Base-by-base conservation (phyloP, 78 protist species). In the Cavenderia fasciculata region DNA sequence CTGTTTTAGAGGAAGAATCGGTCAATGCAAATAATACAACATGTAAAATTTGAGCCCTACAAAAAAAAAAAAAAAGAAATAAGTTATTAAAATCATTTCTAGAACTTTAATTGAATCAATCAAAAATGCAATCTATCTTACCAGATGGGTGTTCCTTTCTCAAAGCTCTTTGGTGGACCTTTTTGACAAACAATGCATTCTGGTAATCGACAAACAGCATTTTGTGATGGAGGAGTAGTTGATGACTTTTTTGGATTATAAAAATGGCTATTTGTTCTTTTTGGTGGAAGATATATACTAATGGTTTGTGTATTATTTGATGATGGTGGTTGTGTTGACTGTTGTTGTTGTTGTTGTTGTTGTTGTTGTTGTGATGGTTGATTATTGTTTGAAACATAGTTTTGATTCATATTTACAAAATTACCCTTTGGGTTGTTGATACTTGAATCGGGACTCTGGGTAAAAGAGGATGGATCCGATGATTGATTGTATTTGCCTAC, bases 21-120 rank as follows among this genome's bases (percentile, higher is more conserved):
- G 89, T 68, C 8, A 82, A 41, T 21, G 89, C 75, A 25, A 40
- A 82, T 54, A 82, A 40, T 16, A 71, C 89, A 18, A 82, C 75
- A 41, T 68, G 77, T 52, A 82, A 56, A 36, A 82, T 82, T 82
- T 82, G 89, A 40, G 89, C 72, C 89, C 86, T 76, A n/a, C 8
- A 25, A 14, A 27, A 44, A n/a, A n/a, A 11, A 1, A 66, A 27
- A 25, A 25, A 66, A 23, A 27, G 41, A 62, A 4, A 25, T 65
- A 25, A 33, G n/a, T 10, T 12, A 46, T 34, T 0, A 52, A 40
- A 49, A 31, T 23, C 29, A n/a, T 40, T 51, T n/a, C 19, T 47
- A 27, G 18, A 33, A 51, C 10, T 27, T 23, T 27, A 69, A 44
- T 47, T 23, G 25, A 66, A 8, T 68, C 40, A 31, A 44, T 43